Percentiles rank a stretch among this genome's conserved stretches.
phyloP scores from a whole-genome alignment of 2,329 filamentous ascomycete species.

The Neonectria faginata region DNA sequence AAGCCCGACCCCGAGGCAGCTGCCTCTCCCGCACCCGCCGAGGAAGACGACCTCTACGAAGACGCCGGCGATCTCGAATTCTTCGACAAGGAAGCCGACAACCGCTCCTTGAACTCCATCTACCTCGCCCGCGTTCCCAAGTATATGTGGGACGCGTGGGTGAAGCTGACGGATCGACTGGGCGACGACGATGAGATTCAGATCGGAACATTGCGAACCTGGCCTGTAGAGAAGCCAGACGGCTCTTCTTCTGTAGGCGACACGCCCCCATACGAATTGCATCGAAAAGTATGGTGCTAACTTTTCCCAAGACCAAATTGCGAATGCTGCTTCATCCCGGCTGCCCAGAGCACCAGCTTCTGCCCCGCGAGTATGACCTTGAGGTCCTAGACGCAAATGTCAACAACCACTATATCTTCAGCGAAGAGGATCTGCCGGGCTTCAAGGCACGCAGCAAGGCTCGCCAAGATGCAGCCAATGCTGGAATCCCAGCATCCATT shows the following conservation, averaged over 20 bases:
- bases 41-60: constrained; percentile 77
- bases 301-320: constrained; percentile 50
- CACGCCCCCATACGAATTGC: not conserved
- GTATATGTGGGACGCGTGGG: constrained; percentile 85
- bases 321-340: constrained; percentile 76
- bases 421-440: constrained; percentile 86
- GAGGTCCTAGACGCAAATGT: constrained; percentile 73
- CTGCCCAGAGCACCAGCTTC: constrained; percentile 73
- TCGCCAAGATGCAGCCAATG: constrained; percentile 66
- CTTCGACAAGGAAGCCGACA: constrained; percentile 58
- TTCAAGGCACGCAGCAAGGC: constrained; percentile 62
- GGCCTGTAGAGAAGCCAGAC: constrained; percentile 60
- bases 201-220: constrained; percentile 78
- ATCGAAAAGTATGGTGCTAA: constrained; percentile 21
- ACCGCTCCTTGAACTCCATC: constrained; percentile 58
- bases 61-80: constrained; percentile 69
- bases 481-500: constrained; percentile 69
- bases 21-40: constrained; percentile 57
- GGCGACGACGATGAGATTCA: constrained; percentile 86
- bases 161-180: constrained; percentile 63
- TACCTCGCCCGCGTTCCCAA: constrained; percentile 85
- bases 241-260: constrained; percentile 58
- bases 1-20: constrained; percentile 63
- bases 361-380: constrained; percentile 92
- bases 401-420: constrained; percentile 91